These are phyloP conservation scores for Iberis pinnata DNA, from an alignment of 345 rosid genomes.

Conservation along the genomic window DNA sequence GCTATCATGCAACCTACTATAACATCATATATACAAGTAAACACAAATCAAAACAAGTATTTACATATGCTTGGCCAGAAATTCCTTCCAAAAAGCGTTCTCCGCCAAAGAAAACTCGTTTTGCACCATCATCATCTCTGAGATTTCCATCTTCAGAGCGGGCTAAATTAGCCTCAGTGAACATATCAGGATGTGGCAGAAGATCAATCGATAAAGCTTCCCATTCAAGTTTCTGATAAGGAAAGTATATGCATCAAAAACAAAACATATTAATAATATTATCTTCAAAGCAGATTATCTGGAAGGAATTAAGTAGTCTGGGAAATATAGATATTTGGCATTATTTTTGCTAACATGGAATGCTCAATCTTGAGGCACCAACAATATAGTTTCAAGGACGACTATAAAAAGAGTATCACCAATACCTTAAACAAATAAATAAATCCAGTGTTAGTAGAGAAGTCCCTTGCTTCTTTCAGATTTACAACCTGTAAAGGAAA, in stretches of 20 bases:
- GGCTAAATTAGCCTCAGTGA: slow-evolving; percentile 78
- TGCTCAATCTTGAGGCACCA: slow-evolving; percentile 10
- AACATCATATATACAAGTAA: slow-evolving; percentile 4
- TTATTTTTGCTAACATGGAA: background rate
- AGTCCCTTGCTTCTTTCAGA: slow-evolving; percentile 97
- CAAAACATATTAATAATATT: slow-evolving; percentile 12
- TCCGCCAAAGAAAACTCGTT: slow-evolving; percentile 97
- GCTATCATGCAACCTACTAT: slow-evolving; percentile 3
- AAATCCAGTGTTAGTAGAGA: slow-evolving; percentile 59
- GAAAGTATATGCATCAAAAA: slow-evolving; percentile 28
- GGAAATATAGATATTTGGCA: background rate
- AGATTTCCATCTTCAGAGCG: slow-evolving; percentile 52
- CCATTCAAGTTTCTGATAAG: slow-evolving; percentile 93
- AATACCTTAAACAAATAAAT: slow-evolving; percentile 91
- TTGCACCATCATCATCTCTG: slow-evolving; percentile 98
- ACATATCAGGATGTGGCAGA: slow-evolving; percentile 99
- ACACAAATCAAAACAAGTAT: slow-evolving; percentile 19
- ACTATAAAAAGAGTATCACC: slow-evolving; percentile 6
- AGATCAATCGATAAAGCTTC: slow-evolving; percentile 94
- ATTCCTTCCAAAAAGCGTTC: slow-evolving; percentile 96
- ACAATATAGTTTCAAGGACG: slow-evolving; percentile 7
- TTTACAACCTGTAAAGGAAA: slow-evolving; percentile 58
- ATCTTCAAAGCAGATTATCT: slow-evolving; percentile 9
- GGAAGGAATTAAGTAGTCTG: slow-evolving; percentile 8
- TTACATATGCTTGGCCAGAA: slow-evolving; percentile 94